Percentiles rank a stretch among this genome's conserved stretches.
phyloP scores from a whole-genome alignment of 1,284 basidiomycete species.

The Leccinum fuscescens region DNA sequence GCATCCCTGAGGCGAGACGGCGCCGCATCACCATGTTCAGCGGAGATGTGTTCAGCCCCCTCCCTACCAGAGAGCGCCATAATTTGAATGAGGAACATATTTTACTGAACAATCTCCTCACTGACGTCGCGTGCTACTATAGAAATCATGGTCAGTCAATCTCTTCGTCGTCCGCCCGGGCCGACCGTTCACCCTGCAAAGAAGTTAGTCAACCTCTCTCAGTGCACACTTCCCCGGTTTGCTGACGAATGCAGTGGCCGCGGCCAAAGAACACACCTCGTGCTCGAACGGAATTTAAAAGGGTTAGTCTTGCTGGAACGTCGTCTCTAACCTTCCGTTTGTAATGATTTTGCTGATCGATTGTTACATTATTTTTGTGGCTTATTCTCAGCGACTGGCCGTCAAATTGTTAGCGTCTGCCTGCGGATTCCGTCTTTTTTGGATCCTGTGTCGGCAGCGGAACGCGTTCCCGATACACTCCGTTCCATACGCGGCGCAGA shows the following conservation, averaged over 20 bases:
- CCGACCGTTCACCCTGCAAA: neutral
- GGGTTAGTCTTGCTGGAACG: constrained; percentile 12
- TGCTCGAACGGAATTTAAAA: constrained; percentile 6
- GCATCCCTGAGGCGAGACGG: neutral
- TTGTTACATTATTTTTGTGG: neutral
- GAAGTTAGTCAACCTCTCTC: constrained; percentile 2
- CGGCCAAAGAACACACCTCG: constrained; percentile 6
- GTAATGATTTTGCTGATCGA: neutral
- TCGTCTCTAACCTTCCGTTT: neutral
- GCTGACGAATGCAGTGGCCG: constrained; percentile 11
- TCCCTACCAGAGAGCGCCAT: constrained; percentile 20
- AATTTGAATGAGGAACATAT: constrained; percentile 18
- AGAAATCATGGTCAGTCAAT: constrained; percentile 7
- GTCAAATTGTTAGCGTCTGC: constrained; percentile 11
- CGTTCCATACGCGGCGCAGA: constrained; percentile 9
- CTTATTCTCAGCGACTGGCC: neutral
- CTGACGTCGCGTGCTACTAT: constrained; percentile 15
- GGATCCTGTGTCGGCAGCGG: constrained; percentile 14
- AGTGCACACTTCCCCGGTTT: constrained; percentile 12
- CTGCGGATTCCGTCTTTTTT: constrained; percentile 7
- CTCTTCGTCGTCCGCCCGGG: neutral
- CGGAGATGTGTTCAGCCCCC: constrained; percentile 21
- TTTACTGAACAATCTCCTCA: constrained; percentile 13
- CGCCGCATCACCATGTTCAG: constrained; percentile 7
- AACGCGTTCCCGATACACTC: constrained; percentile 5